phyloP scores from a whole-genome alignment of 2,329 filamentous ascomycete genomes.

The Rhexocercosporidium sp. region DNA sequence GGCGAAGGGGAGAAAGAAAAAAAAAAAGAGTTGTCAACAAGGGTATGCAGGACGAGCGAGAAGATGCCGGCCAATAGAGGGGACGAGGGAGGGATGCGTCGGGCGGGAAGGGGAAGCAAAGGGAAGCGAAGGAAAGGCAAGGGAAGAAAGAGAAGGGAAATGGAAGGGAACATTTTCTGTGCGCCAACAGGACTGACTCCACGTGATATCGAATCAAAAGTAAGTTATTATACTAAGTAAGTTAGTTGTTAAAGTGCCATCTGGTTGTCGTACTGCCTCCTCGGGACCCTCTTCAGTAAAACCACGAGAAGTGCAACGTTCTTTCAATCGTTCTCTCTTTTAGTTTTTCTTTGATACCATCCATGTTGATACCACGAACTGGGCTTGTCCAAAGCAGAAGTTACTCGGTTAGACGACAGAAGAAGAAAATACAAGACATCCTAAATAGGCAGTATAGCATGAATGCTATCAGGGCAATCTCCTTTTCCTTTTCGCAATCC shows the following conservation, averaged over 20 bases:
- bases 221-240: too few species aligned
- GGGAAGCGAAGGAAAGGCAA: too few species aligned
- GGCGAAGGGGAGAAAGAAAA: neutral
- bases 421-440: neutral
- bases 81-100: neutral
- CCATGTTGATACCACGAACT: too few species aligned
- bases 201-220: slow-evolving; percentile 13
- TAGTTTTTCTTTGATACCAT: too few species aligned
- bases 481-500: neutral
- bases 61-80: neutral
- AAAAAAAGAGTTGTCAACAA: slow-evolving; percentile 3
- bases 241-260: neutral
- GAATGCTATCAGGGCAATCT: neutral
- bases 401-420: neutral
- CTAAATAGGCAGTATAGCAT: neutral
- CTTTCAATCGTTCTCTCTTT: too few species aligned
- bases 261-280: too few species aligned
- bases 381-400: neutral
- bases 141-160: neutral
- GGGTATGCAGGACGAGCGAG: neutral
- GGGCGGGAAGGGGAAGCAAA: neutral
- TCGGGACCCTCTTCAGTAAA: too few species aligned
- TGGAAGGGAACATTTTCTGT: neutral
- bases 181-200: neutral
- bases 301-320: too few species aligned